These are phyloP conservation scores for Coemansia sp. DNA, from an alignment of 192 early-diverging fungal genomes.

Conservation along the genomic window DNA sequence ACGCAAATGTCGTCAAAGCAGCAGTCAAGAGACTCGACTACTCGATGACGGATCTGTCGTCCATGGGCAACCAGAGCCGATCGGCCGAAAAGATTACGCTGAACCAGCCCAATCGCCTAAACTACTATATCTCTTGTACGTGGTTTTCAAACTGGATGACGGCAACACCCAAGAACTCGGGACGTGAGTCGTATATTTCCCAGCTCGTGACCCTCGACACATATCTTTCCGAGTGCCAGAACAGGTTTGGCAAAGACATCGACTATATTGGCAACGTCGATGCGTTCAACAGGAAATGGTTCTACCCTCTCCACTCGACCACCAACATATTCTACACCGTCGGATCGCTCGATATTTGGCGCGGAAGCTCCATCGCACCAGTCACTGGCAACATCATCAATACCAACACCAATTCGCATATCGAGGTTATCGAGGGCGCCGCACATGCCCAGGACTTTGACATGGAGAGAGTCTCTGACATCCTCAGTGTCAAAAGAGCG, in stretches of 20 bases:
- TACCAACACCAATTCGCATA: not conserved
- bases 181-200: constrained; percentile 34
- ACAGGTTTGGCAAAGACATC: constrained; percentile 34
- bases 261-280: constrained; percentile 17
- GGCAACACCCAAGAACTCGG: constrained; percentile 28
- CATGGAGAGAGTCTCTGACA: not conserved
- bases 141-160: constrained; percentile 65
- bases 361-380: constrained; percentile 3
- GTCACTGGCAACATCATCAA: not conserved
- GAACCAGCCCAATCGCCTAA: constrained; percentile 37
- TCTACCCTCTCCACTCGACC: constrained; percentile 16
- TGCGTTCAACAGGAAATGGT: constrained; percentile 31
- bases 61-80: constrained; percentile 24
- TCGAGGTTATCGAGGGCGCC: constrained; percentile 7
- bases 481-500: not conserved
- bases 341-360: constrained; percentile 27
- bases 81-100: constrained; percentile 22
- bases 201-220: constrained; percentile 24
- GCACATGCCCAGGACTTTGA: not conserved
- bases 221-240: constrained; percentile 29
- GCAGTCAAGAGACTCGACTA: not conserved
- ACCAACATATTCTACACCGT: constrained; percentile 39
- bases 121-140: constrained; percentile 64
- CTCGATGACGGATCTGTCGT: not conserved
- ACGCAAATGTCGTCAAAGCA: constrained; percentile 14